Conservation (phyloP, 148 eudicot genomes). For the Agrostemma githago region DNA sequence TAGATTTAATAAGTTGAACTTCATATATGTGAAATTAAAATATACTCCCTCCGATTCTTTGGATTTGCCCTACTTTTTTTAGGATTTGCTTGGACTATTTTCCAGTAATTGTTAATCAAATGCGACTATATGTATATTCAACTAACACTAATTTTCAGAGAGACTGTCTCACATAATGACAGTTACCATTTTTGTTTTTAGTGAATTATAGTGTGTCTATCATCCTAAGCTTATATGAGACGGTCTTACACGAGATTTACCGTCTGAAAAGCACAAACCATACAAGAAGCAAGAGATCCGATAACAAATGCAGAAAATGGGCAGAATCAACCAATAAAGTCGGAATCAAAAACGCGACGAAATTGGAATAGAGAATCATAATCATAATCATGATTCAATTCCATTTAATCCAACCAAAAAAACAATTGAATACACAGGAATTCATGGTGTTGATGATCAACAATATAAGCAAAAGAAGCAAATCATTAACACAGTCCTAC, state of each 20-base stretch:
- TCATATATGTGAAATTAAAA: background rate
- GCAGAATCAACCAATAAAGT: conserved; percentile 1
- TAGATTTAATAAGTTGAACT: background rate
- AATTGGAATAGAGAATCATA: background rate
- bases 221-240: too few species aligned
- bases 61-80: too few species aligned
- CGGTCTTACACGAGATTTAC: too few species aligned
- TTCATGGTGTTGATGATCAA: background rate
- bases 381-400: background rate
- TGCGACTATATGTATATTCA: too few species aligned
- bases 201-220: too few species aligned
- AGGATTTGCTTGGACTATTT: too few species aligned
- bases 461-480: background rate
- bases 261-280: background rate
- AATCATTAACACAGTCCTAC: background rate
- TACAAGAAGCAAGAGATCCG: background rate
- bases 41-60: too few species aligned
- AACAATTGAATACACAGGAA: background rate
- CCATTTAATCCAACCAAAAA: background rate
- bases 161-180: too few species aligned
- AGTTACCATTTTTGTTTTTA: too few species aligned
- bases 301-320: background rate
- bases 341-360: background rate
- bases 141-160: too few species aligned
- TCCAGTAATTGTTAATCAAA: too few species aligned